These are phyloP conservation scores for Pseudogymnoascus sp. DNA, from an alignment of 2,329 filamentous ascomycete genomes.

Conservation along the genomic window DNA sequence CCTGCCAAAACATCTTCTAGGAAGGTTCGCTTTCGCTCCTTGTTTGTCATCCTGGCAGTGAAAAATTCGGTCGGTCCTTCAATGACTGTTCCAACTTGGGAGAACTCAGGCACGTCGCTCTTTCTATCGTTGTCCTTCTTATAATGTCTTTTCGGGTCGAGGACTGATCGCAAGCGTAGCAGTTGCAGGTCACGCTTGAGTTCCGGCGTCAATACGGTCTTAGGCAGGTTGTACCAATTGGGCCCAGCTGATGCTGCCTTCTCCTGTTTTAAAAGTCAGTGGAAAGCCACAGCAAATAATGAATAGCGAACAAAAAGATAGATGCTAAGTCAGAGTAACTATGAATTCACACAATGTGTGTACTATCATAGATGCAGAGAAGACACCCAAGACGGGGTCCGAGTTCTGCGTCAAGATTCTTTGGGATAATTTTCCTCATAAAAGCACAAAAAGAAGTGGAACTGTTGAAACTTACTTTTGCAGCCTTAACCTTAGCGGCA, in stretches of 20 bases:
- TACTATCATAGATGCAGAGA: constrained; percentile 62
- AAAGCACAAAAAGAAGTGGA: constrained; percentile 23
- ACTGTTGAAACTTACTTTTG: constrained; percentile 42
- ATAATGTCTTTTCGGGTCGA: constrained; percentile 86
- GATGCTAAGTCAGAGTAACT: constrained; percentile 57
- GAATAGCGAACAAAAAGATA: constrained; percentile 7
- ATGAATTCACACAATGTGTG: constrained; percentile 44
- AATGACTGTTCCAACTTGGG: constrained; percentile 81
- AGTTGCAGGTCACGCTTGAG: constrained; percentile 86
- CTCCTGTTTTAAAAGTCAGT: constrained; percentile 18
- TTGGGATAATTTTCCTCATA: constrained; percentile 75
- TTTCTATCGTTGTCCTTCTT: constrained; percentile 74
- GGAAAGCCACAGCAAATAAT: constrained; percentile 12
- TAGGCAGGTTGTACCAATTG: constrained; percentile 82
- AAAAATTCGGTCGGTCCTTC: constrained; percentile 85
- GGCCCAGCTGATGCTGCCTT: constrained; percentile 63
- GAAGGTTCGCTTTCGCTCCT: constrained; percentile 80
- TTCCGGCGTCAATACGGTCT: constrained; percentile 75
- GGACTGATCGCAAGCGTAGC: constrained; percentile 77
- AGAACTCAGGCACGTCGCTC: constrained; percentile 66
- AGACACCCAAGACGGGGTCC: constrained; percentile 74
- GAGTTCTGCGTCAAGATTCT: constrained; percentile 65
- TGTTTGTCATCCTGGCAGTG: constrained; percentile 73
- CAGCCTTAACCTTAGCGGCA: constrained; percentile 38
- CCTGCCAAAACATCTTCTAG: constrained; percentile 74